Percentiles rank a stretch among this genome's conserved stretches.
These are phyloP conservation scores for Wickerhamiella pararugosa DNA, from an alignment of 1,139 yeast genomes.

Conservation along the genomic window DNA sequence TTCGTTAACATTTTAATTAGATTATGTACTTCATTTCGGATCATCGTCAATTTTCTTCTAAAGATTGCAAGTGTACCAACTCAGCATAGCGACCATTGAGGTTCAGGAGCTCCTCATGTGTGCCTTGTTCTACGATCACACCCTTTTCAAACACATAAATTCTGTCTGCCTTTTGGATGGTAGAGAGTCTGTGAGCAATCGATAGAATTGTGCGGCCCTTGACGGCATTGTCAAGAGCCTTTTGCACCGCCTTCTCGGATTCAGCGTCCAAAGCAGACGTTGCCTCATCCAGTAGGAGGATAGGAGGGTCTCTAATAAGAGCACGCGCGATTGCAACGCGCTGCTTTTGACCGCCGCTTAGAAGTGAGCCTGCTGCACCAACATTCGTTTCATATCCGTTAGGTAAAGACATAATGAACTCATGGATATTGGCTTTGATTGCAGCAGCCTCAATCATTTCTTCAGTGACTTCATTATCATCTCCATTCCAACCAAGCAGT, in stretches of 20 bases:
- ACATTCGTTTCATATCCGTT: conserved; percentile 68
- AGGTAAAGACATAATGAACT: conserved; percentile 63
- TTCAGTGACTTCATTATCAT: conserved; percentile 33
- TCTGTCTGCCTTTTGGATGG: conserved; percentile 85
- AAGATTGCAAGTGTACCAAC: conserved; percentile 27
- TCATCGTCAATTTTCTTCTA: conserved; percentile 14
- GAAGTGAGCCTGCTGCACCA: conserved; percentile 67
- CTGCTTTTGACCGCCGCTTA: conserved; percentile 82
- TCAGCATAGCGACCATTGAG: conserved; percentile 27
- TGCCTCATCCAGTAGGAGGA: conserved; percentile 60
- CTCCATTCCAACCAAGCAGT: conserved; percentile 41
- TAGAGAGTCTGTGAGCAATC: conserved; percentile 80
- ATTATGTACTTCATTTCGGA: no score
- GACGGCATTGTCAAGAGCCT: conserved; percentile 41
- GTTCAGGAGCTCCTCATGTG: conserved; percentile 27
- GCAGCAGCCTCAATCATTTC: conserved; percentile 57
- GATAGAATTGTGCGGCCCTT: conserved; percentile 75
- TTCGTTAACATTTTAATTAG: no score
- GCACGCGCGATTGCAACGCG: conserved; percentile 69
- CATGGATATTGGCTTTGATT: conserved; percentile 68
- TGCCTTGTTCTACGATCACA: conserved; percentile 56
- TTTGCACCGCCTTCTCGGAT: conserved; percentile 67
- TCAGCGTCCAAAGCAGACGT: conserved; percentile 69
- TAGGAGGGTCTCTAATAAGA: conserved; percentile 50
- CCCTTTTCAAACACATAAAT: conserved; percentile 69